phyloP scores from a whole-genome alignment of 305 asterid species.

The Euphrasia arctica region DNA sequence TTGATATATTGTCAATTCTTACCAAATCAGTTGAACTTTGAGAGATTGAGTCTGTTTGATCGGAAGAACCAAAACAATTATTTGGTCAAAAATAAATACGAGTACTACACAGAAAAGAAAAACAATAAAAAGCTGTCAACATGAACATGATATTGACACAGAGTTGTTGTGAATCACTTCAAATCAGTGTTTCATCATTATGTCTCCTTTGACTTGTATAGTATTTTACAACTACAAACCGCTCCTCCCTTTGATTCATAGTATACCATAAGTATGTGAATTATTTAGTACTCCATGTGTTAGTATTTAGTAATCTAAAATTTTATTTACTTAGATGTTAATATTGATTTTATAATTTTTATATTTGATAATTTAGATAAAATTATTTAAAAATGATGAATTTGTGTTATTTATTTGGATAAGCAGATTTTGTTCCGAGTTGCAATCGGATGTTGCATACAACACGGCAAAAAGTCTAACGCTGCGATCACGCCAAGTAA shows the following conservation, averaged over 20 bases:
- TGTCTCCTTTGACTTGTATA: constrained; percentile 31
- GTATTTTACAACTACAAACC: no score
- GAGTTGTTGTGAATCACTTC: constrained; percentile 27
- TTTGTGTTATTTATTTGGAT: neutral
- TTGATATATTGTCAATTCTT: neutral
- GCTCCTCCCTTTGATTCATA: no score
- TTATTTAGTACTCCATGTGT: no score
- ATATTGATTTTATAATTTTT: no score
- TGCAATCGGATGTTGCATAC: no score
- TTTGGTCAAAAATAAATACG: no score
- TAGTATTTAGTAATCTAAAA: no score
- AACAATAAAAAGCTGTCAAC: constrained; percentile 43
- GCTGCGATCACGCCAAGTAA: no score
- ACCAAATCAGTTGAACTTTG: neutral
- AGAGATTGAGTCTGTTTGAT: neutral
- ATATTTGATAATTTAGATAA: neutral
- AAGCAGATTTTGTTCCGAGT: no score
- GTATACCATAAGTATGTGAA: no score
- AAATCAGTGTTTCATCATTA: constrained; percentile 31
- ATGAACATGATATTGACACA: constrained; percentile 19
- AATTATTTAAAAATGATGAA: neutral
- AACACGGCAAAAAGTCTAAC: no score
- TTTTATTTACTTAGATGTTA: no score
- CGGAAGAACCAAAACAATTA: neutral
- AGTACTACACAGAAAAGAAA: neutral